Base-by-base conservation (phyloP, 192 early-diverging fungal genomes). In the Kappamyces sp. region DNA sequence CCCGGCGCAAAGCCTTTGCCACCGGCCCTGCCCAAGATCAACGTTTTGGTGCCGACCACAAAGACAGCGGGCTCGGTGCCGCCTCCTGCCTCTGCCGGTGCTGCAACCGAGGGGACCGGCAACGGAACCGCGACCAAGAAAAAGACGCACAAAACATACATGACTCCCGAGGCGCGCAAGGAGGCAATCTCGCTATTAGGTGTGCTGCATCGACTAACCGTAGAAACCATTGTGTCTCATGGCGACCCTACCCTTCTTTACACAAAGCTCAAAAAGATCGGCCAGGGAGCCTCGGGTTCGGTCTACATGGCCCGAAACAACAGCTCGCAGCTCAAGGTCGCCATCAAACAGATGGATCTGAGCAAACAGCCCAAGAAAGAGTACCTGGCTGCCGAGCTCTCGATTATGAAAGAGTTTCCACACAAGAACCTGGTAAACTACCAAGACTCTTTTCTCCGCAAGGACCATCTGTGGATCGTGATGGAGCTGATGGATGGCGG, bases 401-500 rank as follows among this genome's bases (percentile, higher is more conserved):
- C 88, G 38, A 84, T 93, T 15, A 90, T 93, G 89, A 88, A 88
- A 57, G 85, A 89, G 46, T 81, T 77, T 7, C 71, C 66, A n/a
- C 91, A 93, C 69, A 86, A 88, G 54, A 98, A 96, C 68, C 94
- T 98, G 80, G 92, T 96, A 72, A 98, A 98, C 75, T 98, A 88
- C 61, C 72, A 93, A 43, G 94, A 96, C 70, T 79, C 88, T 6
- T 98, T 87, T 70, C 71, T 98, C 62, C 83, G 94, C 49, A 85
- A 84, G 66, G 77, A 76, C 14, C 94, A 96, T 42, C 73, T 98
- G 59, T 98, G 96, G 96, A 90, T 98, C 11, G 85, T 98, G 32
- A 92, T 98, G 91, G 96, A 98, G 75, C 91, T 88, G 70, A 98
- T 98, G 94, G 96, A 98, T 70, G 96, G 93, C 47, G 96, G 96